Base-by-base conservation (phyloP, 2,329 filamentous ascomycete genomes). In the Verticillium nonalfalfae region DNA sequence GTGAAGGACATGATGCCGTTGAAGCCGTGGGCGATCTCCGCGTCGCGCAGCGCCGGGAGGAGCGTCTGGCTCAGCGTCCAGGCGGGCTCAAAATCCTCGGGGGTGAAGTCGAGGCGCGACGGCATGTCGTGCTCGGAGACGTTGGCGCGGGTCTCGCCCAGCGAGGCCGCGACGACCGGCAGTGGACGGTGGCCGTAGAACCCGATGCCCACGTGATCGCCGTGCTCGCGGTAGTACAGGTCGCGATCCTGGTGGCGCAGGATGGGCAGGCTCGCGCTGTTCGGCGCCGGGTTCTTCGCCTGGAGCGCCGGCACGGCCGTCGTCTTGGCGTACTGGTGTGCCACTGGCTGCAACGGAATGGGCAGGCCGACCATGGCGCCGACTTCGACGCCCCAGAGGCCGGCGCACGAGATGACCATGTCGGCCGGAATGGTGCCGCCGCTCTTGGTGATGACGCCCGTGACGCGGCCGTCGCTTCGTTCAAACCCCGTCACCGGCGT, bases 1-100 rank as follows among this genome's bases (percentile, higher is more conserved):
- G 85, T 88, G 67, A 88, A 88, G 0, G 85, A 88, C 71, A 88
- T 85, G 66, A 88, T 79, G 2, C 85, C 85, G 66, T 88, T 88
- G 76, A 88, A 88, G 0, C 85, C 86, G 50, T 86, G 80, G 0
- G 75, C 80, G 7, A 88, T 79, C 61, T 84, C 71, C 14, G 74
- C 79, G 4, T 83, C 73, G 3, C 73, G 70, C 4, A 88, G 72
- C 1, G 73, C 74, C 0, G 86, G 85, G 1, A 88, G 69, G 0
- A 88, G 71, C 35, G 82, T 76, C 63, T 82, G 75, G 0, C 82
- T 81, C 13, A 83, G 74, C 62, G 82, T 74, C 85, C 85, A 88
- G 0, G 84, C 86, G 0, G 83, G 81, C 2, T 77, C 79, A 61
- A 88, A 88, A 67, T 88, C 85, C 35, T 86, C 75, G 0, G 75